Evolutionary conservation across 2,329 filamentous ascomycete species (phyloP).

Genomic region (Diaporthe citriasiana): DNA sequence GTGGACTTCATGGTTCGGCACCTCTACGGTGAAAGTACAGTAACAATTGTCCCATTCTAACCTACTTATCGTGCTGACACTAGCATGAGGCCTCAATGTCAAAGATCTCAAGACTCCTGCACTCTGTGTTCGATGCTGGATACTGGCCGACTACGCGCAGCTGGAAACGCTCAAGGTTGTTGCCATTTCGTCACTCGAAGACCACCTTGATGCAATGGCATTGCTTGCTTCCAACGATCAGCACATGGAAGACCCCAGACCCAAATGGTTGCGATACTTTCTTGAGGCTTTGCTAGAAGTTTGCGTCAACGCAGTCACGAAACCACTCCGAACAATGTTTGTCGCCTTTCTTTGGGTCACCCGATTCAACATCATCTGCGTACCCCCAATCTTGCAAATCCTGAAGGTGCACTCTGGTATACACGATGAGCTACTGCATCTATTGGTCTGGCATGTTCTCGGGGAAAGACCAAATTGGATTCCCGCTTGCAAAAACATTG

Average conservation of each 20-base stretch:
- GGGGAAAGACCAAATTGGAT: no score
- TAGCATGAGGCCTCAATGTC: not conserved
- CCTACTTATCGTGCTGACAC: not conserved
- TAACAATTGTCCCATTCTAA: fast-evolving
- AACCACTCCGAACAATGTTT: no score
- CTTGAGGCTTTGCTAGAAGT: no score
- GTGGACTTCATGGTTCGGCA: conserved; percentile 49
- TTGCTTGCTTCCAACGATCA: not conserved
- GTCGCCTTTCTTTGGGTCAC: no score
- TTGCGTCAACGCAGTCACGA: no score
- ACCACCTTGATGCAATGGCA: not conserved
- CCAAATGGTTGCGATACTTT: no score
- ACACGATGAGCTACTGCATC: no score
- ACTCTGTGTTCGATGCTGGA: not conserved
- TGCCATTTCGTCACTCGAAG: not conserved
- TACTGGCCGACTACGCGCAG: not conserved
- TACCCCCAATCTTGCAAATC: no score
- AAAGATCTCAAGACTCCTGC: not conserved
- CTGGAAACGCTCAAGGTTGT: not conserved
- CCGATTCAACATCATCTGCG: no score
- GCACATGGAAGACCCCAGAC: fast-evolving
- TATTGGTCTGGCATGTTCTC: no score
- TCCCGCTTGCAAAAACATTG: no score
- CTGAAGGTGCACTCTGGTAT: no score
- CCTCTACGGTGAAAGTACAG: conserved; percentile 2